Evolutionary conservation across 805 yeast genomes (phyloP).

Genomic region (Pichia eremophila): DNA sequence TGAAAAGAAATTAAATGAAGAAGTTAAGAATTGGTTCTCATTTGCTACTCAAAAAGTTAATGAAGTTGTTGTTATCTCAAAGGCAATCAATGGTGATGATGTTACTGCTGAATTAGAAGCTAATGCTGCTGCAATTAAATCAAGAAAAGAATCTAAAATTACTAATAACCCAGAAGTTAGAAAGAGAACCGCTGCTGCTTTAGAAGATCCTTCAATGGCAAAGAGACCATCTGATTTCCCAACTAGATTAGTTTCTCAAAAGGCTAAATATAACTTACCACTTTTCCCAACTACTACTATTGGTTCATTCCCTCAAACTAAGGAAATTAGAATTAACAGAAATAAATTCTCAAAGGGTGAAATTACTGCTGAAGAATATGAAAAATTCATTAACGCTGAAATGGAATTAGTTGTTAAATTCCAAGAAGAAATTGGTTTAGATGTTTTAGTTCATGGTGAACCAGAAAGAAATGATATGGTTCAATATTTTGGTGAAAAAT

Average conservation of each 20-base stretch:
- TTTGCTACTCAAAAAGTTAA: slow-evolving; percentile 93
- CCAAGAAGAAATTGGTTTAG: slow-evolving; percentile 99
- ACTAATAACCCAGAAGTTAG: slow-evolving; percentile 90
- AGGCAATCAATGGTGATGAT: slow-evolving; percentile 78
- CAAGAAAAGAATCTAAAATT: slow-evolving; percentile 79
- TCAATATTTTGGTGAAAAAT: slow-evolving; percentile 98
- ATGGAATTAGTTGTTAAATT: slow-evolving; percentile 91
- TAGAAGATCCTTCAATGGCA: slow-evolving; percentile 53
- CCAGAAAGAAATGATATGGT: slow-evolving; percentile 99
- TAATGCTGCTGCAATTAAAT: slow-evolving; percentile 75
- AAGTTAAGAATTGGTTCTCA: slow-evolving; percentile 95
- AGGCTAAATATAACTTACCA: slow-evolving; percentile 83
- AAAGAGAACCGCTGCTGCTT: slow-evolving; percentile 68
- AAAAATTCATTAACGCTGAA: slow-evolving; percentile 92
- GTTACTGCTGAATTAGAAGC: slow-evolving; percentile 72
- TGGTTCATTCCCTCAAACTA: slow-evolving; percentile 99
- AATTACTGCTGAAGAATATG: slow-evolving; percentile 90
- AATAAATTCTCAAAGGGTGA: slow-evolving; percentile 97
- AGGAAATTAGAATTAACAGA: slow-evolving; percentile 97
- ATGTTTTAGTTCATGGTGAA: slow-evolving; percentile 98
- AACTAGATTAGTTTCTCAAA: slow-evolving; percentile 79
- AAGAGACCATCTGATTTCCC: slow-evolving; percentile 84
- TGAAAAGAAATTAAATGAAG: slow-evolving; percentile 86
- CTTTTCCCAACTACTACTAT: slow-evolving; percentile 99
- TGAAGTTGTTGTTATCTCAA: slow-evolving; percentile 88